These are phyloP conservation scores for Sistotremastrum niveocremeum DNA, from an alignment of 768 basidiomycete species.

Conservation along the genomic window DNA sequence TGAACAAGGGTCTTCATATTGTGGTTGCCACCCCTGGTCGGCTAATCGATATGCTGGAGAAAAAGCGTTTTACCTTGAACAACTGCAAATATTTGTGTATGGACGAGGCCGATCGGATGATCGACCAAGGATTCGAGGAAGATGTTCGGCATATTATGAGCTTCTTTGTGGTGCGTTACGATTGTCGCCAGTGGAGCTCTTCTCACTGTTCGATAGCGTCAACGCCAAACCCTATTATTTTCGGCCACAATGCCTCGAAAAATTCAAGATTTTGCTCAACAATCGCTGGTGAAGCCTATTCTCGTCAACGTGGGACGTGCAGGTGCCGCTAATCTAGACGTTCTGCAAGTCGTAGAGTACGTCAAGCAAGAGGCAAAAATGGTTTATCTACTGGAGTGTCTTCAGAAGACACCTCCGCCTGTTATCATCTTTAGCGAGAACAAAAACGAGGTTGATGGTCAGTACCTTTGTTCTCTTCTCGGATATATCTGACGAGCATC, in stretches of 20 bases:
- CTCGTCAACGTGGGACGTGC: constrained; percentile 97
- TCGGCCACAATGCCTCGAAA: constrained; percentile 99
- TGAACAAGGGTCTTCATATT: constrained; percentile 87
- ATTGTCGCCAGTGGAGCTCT: not conserved
- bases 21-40: constrained; percentile 96
- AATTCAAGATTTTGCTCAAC: constrained; percentile 97
- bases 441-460: constrained; percentile 99
- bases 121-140: constrained; percentile 97
- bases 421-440: constrained; percentile 98
- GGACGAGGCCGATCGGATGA: constrained; percentile 99
- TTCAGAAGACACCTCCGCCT: constrained; percentile 97
- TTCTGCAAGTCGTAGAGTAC: constrained; percentile 93
- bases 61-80: constrained; percentile 82
- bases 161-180: constrained; percentile 72
- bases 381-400: constrained; percentile 94
- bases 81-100: constrained; percentile 95
- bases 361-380: constrained; percentile 99
- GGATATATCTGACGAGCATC: not conserved
- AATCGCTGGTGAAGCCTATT: constrained; percentile 88
- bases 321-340: constrained; percentile 93
- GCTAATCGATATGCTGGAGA: constrained; percentile 96
- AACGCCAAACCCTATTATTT: constrained; percentile 93
- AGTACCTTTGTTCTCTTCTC: constrained; percentile 10
- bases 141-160: constrained; percentile 99
- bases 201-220: constrained; percentile 40